Conservation (phyloP, 768 basidiomycete species). For the Antrodiella citrinella region DNA sequence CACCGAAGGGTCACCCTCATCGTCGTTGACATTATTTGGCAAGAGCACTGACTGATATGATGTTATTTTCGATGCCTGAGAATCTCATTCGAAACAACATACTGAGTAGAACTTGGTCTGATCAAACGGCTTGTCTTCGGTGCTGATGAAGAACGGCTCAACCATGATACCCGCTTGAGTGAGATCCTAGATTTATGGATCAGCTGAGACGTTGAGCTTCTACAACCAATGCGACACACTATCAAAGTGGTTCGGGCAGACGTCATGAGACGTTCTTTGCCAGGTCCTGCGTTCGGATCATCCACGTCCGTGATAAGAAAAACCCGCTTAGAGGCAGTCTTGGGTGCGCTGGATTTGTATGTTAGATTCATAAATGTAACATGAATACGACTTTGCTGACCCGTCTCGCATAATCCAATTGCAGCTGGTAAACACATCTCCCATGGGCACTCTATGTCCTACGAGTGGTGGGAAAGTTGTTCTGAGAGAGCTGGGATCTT, state of each 20-base stretch:
- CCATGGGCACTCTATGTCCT: constrained; percentile 61
- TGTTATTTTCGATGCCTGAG: constrained; percentile 1
- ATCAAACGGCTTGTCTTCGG: constrained; percentile 59
- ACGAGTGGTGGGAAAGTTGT: constrained; percentile 58
- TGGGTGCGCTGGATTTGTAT: constrained; percentile 53
- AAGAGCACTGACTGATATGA: constrained; percentile 48
- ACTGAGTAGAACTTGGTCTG: constrained; percentile 75
- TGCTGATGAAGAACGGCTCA: constrained; percentile 86
- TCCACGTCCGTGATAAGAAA: constrained; percentile 93
- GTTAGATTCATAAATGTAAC: neutral
- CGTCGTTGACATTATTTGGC: constrained; percentile 40
- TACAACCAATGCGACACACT: constrained; percentile 28
- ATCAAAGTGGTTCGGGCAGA: constrained; percentile 67
- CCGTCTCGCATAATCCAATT: constrained; percentile 86
- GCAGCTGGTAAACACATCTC: constrained; percentile 86
- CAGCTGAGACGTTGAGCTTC: neutral
- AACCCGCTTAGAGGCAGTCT: constrained; percentile 85
- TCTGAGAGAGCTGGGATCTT: constrained; percentile 49
- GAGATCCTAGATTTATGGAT: constrained; percentile 50
- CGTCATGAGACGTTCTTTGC: constrained; percentile 47
- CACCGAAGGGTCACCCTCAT: constrained; percentile 38
- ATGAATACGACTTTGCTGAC: constrained; percentile 33
- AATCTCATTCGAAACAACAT: constrained; percentile 15
- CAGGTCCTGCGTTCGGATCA: constrained; percentile 52
- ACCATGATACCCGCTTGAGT: constrained; percentile 69